These are phyloP conservation scores for Tylopilus sp. DNA, from an alignment of 768 basidiomycete species.

Conservation along the genomic window DNA sequence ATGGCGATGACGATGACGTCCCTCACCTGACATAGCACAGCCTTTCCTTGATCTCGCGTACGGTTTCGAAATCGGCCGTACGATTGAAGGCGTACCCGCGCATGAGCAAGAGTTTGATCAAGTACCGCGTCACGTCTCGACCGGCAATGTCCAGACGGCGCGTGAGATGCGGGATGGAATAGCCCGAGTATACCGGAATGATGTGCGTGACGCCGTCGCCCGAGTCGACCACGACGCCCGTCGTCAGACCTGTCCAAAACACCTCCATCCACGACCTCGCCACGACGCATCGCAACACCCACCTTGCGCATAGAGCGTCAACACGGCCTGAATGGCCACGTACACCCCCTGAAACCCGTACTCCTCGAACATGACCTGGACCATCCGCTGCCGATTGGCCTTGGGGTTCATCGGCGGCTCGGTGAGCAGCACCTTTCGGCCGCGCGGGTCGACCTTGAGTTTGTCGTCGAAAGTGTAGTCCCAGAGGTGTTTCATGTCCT, in stretches of 20 bases:
- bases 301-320: constrained; percentile 99
- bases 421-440: constrained; percentile 87
- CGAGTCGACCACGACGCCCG: constrained; percentile 98
- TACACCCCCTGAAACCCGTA: constrained; percentile 96
- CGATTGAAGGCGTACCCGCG: constrained; percentile 99
- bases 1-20: background rate
- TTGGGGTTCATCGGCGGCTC: constrained; percentile 99
- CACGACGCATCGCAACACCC: constrained; percentile 26
- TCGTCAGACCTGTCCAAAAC: constrained; percentile 75
- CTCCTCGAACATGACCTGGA: constrained; percentile 98
- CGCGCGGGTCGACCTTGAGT: constrained; percentile 81
- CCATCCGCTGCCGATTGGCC: constrained; percentile 89
- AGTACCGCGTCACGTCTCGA: constrained; percentile 95
- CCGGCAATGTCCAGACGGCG: constrained; percentile 96
- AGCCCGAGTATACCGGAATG: constrained; percentile 97
- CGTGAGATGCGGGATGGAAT: constrained; percentile 91
- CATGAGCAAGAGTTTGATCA: constrained; percentile 99
- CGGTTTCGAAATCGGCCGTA: constrained; percentile 99
- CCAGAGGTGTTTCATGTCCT: constrained; percentile 98
- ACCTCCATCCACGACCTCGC: background rate
- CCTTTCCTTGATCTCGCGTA: constrained; percentile 98
- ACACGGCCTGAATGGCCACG: constrained; percentile 96
- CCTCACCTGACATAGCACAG: constrained; percentile 92
- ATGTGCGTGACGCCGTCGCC: constrained; percentile 99
- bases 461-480: constrained; percentile 98